Evolutionary conservation across 108 stramenopile genomes (phyloP).

Genomic region (Pseudonitzschia delicatissima): DNA sequence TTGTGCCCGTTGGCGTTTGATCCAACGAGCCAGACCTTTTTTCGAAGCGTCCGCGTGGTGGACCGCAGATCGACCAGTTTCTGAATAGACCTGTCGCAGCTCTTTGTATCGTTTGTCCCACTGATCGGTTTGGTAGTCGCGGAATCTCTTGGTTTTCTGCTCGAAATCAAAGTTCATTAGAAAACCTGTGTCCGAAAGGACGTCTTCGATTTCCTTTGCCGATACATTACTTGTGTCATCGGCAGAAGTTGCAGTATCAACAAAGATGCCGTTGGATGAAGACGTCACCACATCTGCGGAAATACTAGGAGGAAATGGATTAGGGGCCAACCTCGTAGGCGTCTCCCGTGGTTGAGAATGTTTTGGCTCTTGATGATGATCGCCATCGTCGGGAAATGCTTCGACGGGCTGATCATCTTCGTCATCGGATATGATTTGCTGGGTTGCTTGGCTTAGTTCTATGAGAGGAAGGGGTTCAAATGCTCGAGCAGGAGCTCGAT

Average conservation of each 20-base stretch:
- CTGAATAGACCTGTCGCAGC: slow-evolving; percentile 7
- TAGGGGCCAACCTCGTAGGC: too few species aligned
- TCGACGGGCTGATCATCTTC: neutral
- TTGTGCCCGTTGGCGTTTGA: slow-evolving; percentile 29
- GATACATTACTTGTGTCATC: too few species aligned
- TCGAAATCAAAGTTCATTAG: neutral
- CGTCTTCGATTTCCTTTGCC: neutral
- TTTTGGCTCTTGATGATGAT: too few species aligned
- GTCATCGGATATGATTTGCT: neutral
- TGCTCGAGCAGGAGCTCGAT: neutral
- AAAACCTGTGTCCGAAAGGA: neutral
- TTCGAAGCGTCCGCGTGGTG: slow-evolving; percentile 21
- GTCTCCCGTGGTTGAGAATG: too few species aligned
- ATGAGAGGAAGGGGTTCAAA: neutral
- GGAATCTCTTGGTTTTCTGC: neutral
- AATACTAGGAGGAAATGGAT: too few species aligned
- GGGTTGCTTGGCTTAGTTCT: neutral
- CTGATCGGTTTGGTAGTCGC: slow-evolving; percentile 24
- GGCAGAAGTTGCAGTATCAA: too few species aligned
- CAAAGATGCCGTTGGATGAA: too few species aligned
- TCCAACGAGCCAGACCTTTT: slow-evolving; percentile 29
- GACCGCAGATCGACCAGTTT: slow-evolving; percentile 28
- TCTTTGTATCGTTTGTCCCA: slow-evolving; percentile 20
- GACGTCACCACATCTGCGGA: too few species aligned
- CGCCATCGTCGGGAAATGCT: slow-evolving; percentile 9